Base-by-base conservation (phyloP, 345 rosid genomes). In the Heritiera littoralis region DNA sequence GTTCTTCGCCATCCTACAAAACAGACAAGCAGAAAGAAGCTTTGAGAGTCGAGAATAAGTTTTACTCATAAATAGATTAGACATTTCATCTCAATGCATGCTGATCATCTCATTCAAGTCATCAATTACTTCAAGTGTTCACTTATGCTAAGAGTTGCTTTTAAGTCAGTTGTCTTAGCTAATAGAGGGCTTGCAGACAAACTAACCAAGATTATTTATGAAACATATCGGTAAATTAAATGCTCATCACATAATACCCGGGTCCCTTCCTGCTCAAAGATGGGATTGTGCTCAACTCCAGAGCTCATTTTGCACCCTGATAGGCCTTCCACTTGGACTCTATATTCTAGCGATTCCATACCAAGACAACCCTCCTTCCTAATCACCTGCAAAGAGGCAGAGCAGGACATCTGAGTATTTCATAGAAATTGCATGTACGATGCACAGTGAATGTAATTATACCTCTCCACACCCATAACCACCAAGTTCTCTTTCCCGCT, bases 391-490 rank as follows among this genome's bases (percentile, higher is more conserved):
- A 70, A 32, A 83, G 76, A 30, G 66, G 67, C 75, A 70, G 40
- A 83, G 73, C 40, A 72, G 67, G 75, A 80, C 58, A 56, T n/a
- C 81, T 30, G 32, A 65, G 40, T 68, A 76, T 65, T 72, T 28
- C 81, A 66, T 41, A 30, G 35, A 66, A 38, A 67, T 54, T 52
- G 55, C 7, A 55, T 9, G 6, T 46, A 43, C 23, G 58, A 5
- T 17, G 65, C 40, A 10, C 15, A 52, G 56, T 38, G 40, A 66
- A 76, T 63, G 55, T n/a, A 40, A 63, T 78, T 40, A 9, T 83
- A 87, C 89, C 86, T 87, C 80, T 59, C 89, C 89, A 65, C 68
- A 65, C 60, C 89, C 89, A 75, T 87, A 87, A 74, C 89, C 86
- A 79, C 89, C 89, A 72, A 83, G 86, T 75, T 83, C 85, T 78